phyloP scores from a whole-genome alignment of 257 asterid genomes.

The Cinchona pubescens region DNA sequence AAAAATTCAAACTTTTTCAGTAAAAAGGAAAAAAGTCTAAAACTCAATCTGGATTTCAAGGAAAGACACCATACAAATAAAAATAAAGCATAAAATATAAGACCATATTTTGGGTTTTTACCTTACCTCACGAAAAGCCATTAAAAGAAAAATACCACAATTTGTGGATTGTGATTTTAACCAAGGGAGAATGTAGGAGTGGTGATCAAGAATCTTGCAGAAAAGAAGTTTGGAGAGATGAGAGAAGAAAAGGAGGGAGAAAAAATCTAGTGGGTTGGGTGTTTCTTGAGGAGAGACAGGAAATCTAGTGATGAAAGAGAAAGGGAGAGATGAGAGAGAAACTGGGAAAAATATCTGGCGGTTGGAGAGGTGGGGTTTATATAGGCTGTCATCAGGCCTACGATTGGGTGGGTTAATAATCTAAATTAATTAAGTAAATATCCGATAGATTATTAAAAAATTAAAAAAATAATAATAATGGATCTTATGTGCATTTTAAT shows the following conservation, averaged over 20 bases:
- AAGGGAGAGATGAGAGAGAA: not conserved
- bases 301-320: not conserved
- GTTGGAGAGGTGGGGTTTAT: not conserved
- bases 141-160: no score
- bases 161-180: no score
- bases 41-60: not conserved
- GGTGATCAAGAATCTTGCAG: not conserved
- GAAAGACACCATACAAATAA: not conserved
- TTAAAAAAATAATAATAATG: not conserved
- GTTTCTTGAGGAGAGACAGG: constrained; percentile 18
- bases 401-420: not conserved
- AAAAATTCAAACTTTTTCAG: not conserved
- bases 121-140: not conserved
- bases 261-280: not conserved
- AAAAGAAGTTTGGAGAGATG: not conserved
- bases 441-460: no score
- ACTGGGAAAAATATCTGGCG: constrained; percentile 23
- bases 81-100: not conserved
- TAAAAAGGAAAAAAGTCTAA: not conserved
- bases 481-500: no score
- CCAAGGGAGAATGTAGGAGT: no score
- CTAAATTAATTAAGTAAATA: not conserved
- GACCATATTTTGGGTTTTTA: not conserved
- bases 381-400: not conserved
- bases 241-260: not conserved